Conservation (phyloP, 1,284 basidiomycete species). For the Moniliella sp. region DNA sequence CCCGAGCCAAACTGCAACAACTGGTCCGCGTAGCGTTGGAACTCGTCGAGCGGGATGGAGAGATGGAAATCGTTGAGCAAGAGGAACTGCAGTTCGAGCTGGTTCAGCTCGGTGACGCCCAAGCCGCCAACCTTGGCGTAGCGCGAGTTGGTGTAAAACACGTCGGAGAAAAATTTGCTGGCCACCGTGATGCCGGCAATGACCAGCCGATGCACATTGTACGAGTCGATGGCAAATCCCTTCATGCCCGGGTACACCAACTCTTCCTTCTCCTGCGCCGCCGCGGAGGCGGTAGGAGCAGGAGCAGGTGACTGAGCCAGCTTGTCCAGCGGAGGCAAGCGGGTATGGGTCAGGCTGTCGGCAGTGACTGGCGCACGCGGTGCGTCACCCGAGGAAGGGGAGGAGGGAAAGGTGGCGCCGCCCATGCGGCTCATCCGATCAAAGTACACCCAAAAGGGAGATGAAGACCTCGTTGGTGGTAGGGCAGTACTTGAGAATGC, state of each 20-base stretch:
- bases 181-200: constrained; percentile 94
- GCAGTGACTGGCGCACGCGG: too few species aligned
- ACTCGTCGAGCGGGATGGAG: constrained; percentile 65
- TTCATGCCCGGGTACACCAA: constrained; percentile 30
- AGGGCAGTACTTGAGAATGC: constrained; percentile 93
- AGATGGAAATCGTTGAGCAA: constrained; percentile 83
- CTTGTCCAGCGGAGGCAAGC: too few species aligned
- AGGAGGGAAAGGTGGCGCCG: too few species aligned
- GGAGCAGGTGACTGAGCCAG: too few species aligned
- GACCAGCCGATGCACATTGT: constrained; percentile 82
- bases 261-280: not conserved
- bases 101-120: constrained; percentile 77
- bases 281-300: too few species aligned
- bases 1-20: constrained; percentile 41
- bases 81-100: constrained; percentile 85
- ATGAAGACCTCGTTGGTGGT: constrained; percentile 95
- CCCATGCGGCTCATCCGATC: constrained; percentile 55
- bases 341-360: too few species aligned
- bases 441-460: constrained; percentile 74
- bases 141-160: constrained; percentile 96
- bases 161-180: constrained; percentile 93
- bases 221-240: constrained; percentile 82
- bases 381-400: too few species aligned
- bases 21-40: constrained; percentile 82
- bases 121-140: constrained; percentile 97